Evolutionary conservation across 441 rosid species (phyloP).

Genomic region (Gossypium davidsonii): DNA sequence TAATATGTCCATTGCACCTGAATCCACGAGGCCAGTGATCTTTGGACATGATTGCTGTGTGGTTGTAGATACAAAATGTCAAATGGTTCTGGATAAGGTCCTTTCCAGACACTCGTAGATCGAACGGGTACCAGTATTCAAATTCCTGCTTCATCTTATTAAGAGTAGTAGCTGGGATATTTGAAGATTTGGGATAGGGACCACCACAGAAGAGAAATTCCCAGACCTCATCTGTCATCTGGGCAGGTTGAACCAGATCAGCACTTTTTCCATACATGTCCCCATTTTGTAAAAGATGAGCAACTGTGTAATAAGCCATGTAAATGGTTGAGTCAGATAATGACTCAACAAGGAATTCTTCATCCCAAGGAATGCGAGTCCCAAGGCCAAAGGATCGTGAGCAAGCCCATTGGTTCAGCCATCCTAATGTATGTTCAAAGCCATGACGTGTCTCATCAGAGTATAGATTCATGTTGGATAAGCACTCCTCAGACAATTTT

Average conservation of each 20-base stretch:
- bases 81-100: slow-evolving; percentile 93
- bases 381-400: slow-evolving; percentile 95
- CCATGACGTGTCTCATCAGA: slow-evolving; percentile 78
- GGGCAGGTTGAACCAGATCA: slow-evolving; percentile 48
- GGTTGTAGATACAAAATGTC: slow-evolving; percentile 82
- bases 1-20: slow-evolving; percentile 87
- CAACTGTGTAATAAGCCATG: slow-evolving; percentile 92
- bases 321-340: slow-evolving; percentile 85
- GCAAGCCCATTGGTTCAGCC: slow-evolving; percentile 99
- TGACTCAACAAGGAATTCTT: slow-evolving; percentile 81
- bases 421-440: slow-evolving; percentile 83
- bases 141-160: slow-evolving; percentile 87
- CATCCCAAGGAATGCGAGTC: slow-evolving; percentile 92
- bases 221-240: slow-evolving; percentile 92
- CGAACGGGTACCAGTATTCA: slow-evolving; percentile 94
- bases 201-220: slow-evolving; percentile 76
- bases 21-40: slow-evolving; percentile 92
- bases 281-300: slow-evolving; percentile 68
- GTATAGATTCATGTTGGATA: slow-evolving; percentile 66
- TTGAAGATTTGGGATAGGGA: slow-evolving; percentile 56
- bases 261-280: slow-evolving; percentile 65
- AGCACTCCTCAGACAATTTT: slow-evolving; percentile 68
- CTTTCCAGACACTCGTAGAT: slow-evolving; percentile 92
- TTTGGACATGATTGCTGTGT: slow-evolving; percentile 68
- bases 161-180: slow-evolving; percentile 47